Evolutionary conservation across 495 filamentous ascomycete species (phyloP).

Genomic region (Penicillium coffeae): DNA sequence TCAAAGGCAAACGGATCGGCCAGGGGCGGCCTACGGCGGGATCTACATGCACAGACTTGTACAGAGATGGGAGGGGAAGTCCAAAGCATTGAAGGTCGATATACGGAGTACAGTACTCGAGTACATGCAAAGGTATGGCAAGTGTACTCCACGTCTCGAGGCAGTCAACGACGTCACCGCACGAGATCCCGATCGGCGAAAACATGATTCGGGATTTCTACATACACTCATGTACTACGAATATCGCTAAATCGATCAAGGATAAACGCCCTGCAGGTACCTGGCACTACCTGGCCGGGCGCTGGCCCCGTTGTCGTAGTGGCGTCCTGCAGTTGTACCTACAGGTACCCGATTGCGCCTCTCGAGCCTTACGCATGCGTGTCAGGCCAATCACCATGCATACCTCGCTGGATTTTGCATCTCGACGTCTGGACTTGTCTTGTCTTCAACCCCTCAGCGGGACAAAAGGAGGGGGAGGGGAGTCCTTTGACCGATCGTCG

Average conservation of each 20-base stretch:
- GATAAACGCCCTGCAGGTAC: conserved; percentile 31
- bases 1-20: conserved; percentile 18
- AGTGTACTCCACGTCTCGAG: too few species aligned
- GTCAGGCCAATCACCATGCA: background rate
- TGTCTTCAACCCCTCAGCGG: background rate
- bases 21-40: background rate
- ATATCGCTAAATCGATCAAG: too few species aligned
- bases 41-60: background rate
- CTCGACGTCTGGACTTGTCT: too few species aligned
- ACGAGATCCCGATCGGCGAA: conserved; percentile 7
- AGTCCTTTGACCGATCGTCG: background rate
- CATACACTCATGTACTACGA: too few species aligned
- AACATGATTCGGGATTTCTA: conserved; percentile 7
- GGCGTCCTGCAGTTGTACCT: conserved; percentile 25
- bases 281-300: conserved; percentile 22
- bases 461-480: background rate
- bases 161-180: conserved; percentile 20
- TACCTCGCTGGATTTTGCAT: background rate
- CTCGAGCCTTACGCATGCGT: conserved; percentile 4
- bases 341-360: conserved; percentile 21
- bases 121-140: too few species aligned
- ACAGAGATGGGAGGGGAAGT: background rate
- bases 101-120: too few species aligned
- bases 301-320: conserved; percentile 6
- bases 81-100: background rate